Conservation (phyloP, 306 rosid species). For the Medicago ruthenica region DNA sequence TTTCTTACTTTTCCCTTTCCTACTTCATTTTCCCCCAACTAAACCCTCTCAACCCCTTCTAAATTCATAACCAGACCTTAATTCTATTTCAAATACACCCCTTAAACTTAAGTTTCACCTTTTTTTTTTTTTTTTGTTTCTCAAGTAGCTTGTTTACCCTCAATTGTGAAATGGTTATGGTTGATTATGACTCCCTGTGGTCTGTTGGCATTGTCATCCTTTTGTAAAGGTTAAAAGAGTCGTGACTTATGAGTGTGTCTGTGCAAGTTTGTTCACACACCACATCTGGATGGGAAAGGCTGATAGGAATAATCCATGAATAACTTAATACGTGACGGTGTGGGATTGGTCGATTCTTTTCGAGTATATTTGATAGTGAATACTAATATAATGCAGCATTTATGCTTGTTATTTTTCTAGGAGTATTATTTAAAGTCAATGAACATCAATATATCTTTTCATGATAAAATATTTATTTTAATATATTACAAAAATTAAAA, state of each 20-base stretch:
- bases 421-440: too few species aligned
- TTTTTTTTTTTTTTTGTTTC: background rate
- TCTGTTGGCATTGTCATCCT: constrained; percentile 32
- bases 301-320: background rate
- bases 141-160: background rate
- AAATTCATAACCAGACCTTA: too few species aligned
- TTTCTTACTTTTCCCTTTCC: too few species aligned
- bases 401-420: too few species aligned
- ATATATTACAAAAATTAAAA: too few species aligned
- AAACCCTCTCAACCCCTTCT: too few species aligned
- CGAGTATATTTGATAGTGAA: background rate
- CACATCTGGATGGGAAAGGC: constrained; percentile 4
- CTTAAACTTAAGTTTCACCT: background rate
- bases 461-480: too few species aligned
- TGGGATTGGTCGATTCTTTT: constrained; percentile 4
- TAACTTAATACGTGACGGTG: constrained; percentile 34
- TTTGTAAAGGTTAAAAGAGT: background rate
- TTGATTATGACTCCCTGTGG: background rate
- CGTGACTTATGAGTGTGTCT: constrained; percentile 36
- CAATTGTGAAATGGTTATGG: constrained; percentile 15
- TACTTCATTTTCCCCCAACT: too few species aligned
- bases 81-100: too few species aligned
- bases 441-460: too few species aligned
- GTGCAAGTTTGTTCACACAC: constrained; percentile 26
- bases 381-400: too few species aligned